Base-by-base conservation (phyloP, 2,329 filamentous ascomycete species). In the Teratosphaeria destructans region DNA sequence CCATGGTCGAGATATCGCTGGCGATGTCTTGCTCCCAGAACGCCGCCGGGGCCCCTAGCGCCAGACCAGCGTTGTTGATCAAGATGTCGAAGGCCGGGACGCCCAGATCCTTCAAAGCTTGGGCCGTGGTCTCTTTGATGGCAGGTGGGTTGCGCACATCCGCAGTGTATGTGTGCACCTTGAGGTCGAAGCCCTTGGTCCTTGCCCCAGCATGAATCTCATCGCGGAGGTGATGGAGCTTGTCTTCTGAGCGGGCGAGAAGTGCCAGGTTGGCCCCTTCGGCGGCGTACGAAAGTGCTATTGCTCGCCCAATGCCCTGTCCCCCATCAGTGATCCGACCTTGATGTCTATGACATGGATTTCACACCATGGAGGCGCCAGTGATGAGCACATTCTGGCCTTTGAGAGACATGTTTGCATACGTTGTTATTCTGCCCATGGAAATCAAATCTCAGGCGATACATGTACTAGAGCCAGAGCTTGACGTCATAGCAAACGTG, bases 61-160 rank as follows among this genome's bases (percentile, higher is more conserved):
- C 78, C 4, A 81, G 72, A 0, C 78, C 78, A 1, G 77, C 74
- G 57, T 80, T 79, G 64, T 80, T 80, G 64, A 80, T 70, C 0
- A 80, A 70, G 12, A 79, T 70, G 52, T 79, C 76, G 23, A 80
- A 75, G 1, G 68, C 64, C 0, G 72, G 72, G 58, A 57, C 54
- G 55, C 56, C 19, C 3, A 74, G 57, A 53, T 75, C 67, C 5
- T 69, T 62, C 1, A 76, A 65, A 0, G 71, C 68, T 1, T 65
- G 64, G 16, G 59, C 60, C 5, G 78, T 65, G 2, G 71, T 71
- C 3, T 64, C 59, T 35, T 72, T 66, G 19, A 72, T 62, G 54
- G 70, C 69, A 26, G 74, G 64, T 55, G 74, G 62, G 53, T 70
- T 59, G 23, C 62, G 62, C 14, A 75, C 68, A 57, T 77, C 74